phyloP scores from a whole-genome alignment of 495 filamentous ascomycete genomes.

The Tuber melanosporum region DNA sequence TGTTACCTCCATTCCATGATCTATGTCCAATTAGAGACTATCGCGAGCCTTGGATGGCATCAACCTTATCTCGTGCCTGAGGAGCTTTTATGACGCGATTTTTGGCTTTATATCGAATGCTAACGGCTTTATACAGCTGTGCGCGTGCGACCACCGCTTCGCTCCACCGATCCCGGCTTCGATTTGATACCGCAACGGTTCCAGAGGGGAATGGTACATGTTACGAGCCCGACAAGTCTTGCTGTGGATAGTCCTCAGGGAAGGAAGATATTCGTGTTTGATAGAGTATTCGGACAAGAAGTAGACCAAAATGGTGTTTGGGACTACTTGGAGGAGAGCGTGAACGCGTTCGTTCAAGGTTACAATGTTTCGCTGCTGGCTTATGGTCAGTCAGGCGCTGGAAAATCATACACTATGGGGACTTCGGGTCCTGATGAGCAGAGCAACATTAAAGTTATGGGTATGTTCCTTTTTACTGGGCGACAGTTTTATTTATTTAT shows the following conservation, averaged over 20 bases:
- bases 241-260: slow-evolving; percentile 86
- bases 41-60: neutral
- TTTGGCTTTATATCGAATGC: slow-evolving; percentile 14
- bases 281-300: slow-evolving; percentile 83
- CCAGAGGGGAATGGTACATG: slow-evolving; percentile 85
- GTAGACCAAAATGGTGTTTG: slow-evolving; percentile 83
- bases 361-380: slow-evolving; percentile 99
- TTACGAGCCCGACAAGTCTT: slow-evolving; percentile 73
- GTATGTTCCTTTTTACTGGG: slow-evolving; percentile 47
- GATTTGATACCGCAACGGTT: slow-evolving; percentile 94
- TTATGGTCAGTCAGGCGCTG: slow-evolving; percentile 98
- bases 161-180: slow-evolving; percentile 77
- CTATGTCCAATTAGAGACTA: slow-evolving; percentile 13
- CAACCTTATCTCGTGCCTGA: neutral
- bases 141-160: slow-evolving; percentile 84
- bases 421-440: slow-evolving; percentile 85
- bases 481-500: neutral
- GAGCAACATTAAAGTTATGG: slow-evolving; percentile 66
- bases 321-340: slow-evolving; percentile 89
- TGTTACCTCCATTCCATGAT: slow-evolving; percentile 1
- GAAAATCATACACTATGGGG: slow-evolving; percentile 99
- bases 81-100: neutral
- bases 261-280: slow-evolving; percentile 90
- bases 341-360: slow-evolving; percentile 83
- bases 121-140: slow-evolving; percentile 57